Evolutionary conservation across 768 basidiomycete species (phyloP).

Genomic region (Russula lepida): DNA sequence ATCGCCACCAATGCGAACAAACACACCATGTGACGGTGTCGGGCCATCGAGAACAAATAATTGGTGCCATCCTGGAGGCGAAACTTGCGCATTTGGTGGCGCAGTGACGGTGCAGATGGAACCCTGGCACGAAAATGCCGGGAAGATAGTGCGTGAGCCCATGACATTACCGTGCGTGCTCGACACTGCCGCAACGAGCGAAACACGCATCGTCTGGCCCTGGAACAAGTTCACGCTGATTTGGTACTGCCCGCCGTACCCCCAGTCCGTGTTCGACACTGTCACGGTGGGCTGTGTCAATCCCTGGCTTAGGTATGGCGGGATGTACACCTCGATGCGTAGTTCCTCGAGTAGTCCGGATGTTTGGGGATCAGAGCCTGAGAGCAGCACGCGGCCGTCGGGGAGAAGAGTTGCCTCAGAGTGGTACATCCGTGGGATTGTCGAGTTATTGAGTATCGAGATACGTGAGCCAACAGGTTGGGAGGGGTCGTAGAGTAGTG

Average conservation of each 20-base stretch:
- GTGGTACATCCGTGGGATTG: conserved; percentile 69
- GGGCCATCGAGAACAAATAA: conserved; percentile 71
- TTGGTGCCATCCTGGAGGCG: conserved; percentile 71
- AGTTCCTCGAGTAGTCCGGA: conserved; percentile 63
- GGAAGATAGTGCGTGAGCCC: conserved; percentile 66
- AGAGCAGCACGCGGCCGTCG: conserved; percentile 65
- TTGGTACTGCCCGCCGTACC: conserved; percentile 40
- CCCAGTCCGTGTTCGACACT: conserved; percentile 54
- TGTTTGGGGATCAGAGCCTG: conserved; percentile 67
- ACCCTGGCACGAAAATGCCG: conserved; percentile 59
- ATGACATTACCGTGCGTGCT: conserved; percentile 74
- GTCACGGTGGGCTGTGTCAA: conserved; percentile 53
- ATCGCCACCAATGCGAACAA: conserved; percentile 76
- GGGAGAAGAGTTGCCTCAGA: conserved; percentile 68
- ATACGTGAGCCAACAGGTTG: conserved; percentile 47
- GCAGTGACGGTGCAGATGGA: conserved; percentile 70
- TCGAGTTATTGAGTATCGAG: conserved; percentile 57
- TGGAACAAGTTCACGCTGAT: conserved; percentile 40
- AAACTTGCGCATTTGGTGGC: conserved; percentile 58
- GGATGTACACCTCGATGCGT: conserved; percentile 72
- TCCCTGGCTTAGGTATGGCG: conserved; percentile 71
- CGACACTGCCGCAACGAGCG: conserved; percentile 63
- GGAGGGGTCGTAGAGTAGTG: conserved; percentile 62
- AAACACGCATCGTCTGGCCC: conserved; percentile 44
- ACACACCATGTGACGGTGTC: conserved; percentile 64